Conservation (phyloP, 768 basidiomycete genomes). For the Naganishia antarctica region DNA sequence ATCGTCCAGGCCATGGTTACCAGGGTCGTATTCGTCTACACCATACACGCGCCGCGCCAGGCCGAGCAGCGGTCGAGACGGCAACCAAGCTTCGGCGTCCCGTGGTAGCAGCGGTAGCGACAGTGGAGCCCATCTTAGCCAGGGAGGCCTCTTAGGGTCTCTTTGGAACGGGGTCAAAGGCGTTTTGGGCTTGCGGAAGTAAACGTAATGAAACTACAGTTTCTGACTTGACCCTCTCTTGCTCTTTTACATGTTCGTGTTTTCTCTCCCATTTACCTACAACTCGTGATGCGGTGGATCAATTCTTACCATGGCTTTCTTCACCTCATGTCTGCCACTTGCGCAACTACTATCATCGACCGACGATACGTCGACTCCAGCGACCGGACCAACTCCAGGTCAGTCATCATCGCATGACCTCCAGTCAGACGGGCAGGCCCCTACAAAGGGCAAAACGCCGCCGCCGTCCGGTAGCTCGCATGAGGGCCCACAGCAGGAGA, state of each 20-base stretch:
- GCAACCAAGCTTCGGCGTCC: not conserved
- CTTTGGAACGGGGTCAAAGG: constrained; percentile 13
- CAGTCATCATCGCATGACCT: not conserved
- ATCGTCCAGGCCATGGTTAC: not conserved
- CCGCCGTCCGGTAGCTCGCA: not conserved
- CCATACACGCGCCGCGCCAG: constrained; percentile 11
- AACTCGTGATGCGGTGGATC: not conserved
- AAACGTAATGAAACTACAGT: not conserved
- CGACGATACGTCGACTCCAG: not conserved
- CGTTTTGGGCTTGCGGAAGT: constrained; percentile 11
- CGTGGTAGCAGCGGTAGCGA: constrained; percentile 1
- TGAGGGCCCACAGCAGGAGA: not conserved
- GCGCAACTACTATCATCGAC: not conserved
- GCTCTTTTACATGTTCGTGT: constrained; percentile 17
- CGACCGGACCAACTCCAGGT: not conserved
- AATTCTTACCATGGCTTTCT: constrained; percentile 10
- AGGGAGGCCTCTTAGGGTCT: constrained; percentile 10
- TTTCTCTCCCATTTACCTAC: not conserved
- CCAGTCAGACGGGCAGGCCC: not conserved
- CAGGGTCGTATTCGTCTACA: constrained; percentile 3
- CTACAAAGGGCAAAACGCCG: not conserved
- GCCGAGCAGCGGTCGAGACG: not conserved
- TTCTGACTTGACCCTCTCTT: constrained; percentile 12
- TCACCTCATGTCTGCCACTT: not conserved
- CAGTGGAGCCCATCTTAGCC: not conserved